Conservation (phyloP, 345 rosid species). For the Nephelium lappaceum region DNA sequence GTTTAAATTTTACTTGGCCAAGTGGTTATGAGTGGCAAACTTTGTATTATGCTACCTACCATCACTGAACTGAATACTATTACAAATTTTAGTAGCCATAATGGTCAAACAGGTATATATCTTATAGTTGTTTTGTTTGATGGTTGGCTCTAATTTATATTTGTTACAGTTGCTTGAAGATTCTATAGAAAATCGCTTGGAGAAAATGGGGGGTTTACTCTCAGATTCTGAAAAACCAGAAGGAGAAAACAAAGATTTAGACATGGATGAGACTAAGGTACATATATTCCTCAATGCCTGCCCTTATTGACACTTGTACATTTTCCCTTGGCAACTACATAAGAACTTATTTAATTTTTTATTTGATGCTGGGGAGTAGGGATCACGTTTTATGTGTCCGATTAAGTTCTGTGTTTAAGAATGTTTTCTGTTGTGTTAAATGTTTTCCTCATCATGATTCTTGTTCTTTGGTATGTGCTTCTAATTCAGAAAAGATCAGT, state of each 20-base stretch:
- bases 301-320: background rate
- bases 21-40: constrained; percentile 7
- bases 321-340: background rate
- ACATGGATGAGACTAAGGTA: constrained; percentile 86
- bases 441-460: constrained; percentile 12
- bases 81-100: background rate
- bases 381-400: background rate
- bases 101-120: background rate
- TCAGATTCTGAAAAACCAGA: constrained; percentile 85
- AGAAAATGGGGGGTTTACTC: constrained; percentile 69
- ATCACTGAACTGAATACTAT: background rate
- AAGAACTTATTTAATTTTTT: background rate
- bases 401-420: constrained; percentile 4
- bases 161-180: constrained; percentile 83
- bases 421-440: background rate
- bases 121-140: background rate
- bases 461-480: constrained; percentile 13
- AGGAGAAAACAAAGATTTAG: constrained; percentile 85
- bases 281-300: constrained; percentile 15
- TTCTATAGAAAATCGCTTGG: constrained; percentile 83
- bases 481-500: constrained; percentile 67
- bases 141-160: background rate
- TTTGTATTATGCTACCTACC: background rate
- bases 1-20: background rate
- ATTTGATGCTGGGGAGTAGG: background rate